Base-by-base conservation (phyloP, 2,329 filamentous ascomycete species). In the Penicillium sp. region DNA sequence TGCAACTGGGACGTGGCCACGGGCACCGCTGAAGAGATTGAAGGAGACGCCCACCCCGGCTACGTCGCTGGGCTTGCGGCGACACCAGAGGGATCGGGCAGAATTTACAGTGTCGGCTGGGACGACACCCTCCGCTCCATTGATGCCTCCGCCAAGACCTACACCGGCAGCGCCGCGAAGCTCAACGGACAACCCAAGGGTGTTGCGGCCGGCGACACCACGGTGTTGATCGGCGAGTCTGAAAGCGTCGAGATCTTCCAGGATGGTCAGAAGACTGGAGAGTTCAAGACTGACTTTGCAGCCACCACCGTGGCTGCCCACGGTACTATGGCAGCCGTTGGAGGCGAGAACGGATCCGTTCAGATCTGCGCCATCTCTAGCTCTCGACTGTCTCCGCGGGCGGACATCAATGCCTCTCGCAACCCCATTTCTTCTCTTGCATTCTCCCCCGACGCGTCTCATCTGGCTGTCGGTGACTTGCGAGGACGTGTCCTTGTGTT, bases 401-500 rank as follows among this genome's bases (percentile, higher is more conserved):
- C 83, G 40, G 82, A 85, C 36, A 80, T 94, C 27, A 83, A 83
- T 51, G 86, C 85, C 62, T 86, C 88, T 42, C 88, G 87, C 2
- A 84, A 89, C 14, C 81, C 83, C 14, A 85, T 96, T 58, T 91
- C 92, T 1, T 81, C 87, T 0, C 79, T 99, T n/a, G 80, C 90
- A 1, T 97, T 97, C 76, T 94, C 92, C 2, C 79, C 81, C 4
- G 83, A 88, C 61, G 91, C 90, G n/a, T 80, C 83, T 1, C 82
- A 89, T 56, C 81, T 99, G 43, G 93, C 92, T 0, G 89, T 86
- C 2, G 94, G 94, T 50, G 91, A 91, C 66, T 83, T 88, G 27
- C 85, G 88, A 2, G 94, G 94, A 58, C 96, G 96, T 76, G 92
- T 99, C 56, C 83, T 89, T 57, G 91, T 90, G 14, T 97, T 92